phyloP scores from a whole-genome alignment of 2,329 filamentous ascomycete species.

The Verticillium dahliae region DNA sequence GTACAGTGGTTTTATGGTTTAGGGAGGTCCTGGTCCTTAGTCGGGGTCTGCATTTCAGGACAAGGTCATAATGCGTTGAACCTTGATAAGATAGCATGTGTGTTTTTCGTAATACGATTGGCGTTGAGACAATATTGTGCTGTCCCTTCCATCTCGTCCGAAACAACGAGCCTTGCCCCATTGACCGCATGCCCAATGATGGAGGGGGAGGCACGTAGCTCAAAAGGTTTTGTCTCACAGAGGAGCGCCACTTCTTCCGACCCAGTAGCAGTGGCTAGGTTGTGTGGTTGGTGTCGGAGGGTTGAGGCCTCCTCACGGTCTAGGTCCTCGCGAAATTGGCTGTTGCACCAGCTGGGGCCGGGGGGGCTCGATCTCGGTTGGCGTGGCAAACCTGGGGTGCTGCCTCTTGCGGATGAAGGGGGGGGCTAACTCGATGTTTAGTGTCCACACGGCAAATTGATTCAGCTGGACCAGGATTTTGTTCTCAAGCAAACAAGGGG shows the following conservation, averaged over 20 bases:
- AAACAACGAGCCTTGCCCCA: not conserved
- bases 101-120: not conserved
- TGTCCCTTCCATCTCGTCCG: not conserved
- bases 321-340: not conserved
- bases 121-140: not conserved
- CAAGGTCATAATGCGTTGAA: not conserved
- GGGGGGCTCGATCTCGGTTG: not conserved
- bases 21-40: not conserved
- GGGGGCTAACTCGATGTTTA: not conserved
- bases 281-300: too few species aligned
- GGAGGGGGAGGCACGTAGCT: not conserved
- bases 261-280: not conserved
- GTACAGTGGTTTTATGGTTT: not conserved
- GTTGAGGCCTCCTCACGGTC: not conserved
- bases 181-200: not conserved
- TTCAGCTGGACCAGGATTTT: not conserved
- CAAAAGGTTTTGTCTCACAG: not conserved
- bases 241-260: not conserved
- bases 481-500: not conserved
- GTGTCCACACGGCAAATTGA: not conserved
- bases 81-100: not conserved
- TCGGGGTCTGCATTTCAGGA: not conserved
- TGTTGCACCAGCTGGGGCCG: not conserved
- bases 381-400: not conserved
- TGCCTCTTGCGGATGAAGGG: not conserved